Base-by-base conservation (phyloP, 1,139 yeast genomes). In the Magnusiomyces suaveolens region DNA sequence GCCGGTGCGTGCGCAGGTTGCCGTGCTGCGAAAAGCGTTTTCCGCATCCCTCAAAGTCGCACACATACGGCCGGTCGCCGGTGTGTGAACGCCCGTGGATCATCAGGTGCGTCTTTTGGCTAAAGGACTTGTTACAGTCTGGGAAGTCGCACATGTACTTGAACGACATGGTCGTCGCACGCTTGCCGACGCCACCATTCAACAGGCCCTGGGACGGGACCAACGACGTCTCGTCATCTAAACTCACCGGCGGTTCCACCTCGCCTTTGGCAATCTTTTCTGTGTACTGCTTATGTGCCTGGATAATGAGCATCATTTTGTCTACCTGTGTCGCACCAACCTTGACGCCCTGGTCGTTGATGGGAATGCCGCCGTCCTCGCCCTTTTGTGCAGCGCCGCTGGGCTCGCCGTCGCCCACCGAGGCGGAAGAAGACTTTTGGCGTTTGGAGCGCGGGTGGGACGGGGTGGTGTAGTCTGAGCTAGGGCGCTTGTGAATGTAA, bases 1-100 rank as follows among this genome's bases (percentile, higher is more conserved):
- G 73, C 62, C 82, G 72, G 71, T 87, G 95, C 0, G 97, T 89
- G 58, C 96, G 74, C 64, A 90, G 74, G 67, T 89, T 89, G 43
- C 97, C 96, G 50, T 95, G 94, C 69, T 90, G 97, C 0, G 96
- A 87, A 63, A 90, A 90, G 57, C 84, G 72, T 69, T 88, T 88
- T 41, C 81, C 84, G 57, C 75, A 89, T 25, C 67, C 69, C 6
- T 64, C 66, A 64, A 75, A 84, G 23, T 79, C 77, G 67, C 97
- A 90, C 64, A 79, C 83, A 68, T 82, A 90, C 14, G 75, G 75
- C 51, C 72, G 60, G 54, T 69, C 72, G 32, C 97, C 97, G 1
- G 96, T 89, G 65, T 90, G 97, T 26, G 89, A 75, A 59, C 97
- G 75, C 62, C 84, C 74, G 72, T 90, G 97, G 1, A 96, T 88